Percentiles rank a stretch among this genome's conserved stretches.
phyloP scores from a whole-genome alignment of 208 protist species.

The Blastocrithidia nonstop region DNA sequence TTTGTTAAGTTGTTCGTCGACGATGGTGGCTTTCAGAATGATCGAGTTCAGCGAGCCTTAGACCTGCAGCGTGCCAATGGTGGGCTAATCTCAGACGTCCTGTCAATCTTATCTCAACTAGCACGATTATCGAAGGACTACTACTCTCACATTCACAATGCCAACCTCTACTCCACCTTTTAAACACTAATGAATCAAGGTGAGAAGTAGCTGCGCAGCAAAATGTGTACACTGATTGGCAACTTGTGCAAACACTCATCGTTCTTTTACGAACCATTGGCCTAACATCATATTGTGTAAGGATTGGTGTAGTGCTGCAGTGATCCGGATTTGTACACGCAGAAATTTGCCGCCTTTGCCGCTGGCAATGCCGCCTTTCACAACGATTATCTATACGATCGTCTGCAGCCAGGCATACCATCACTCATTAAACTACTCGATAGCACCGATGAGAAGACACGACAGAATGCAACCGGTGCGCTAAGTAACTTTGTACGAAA shows the following conservation, averaged over 20 bases:
- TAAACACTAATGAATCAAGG: slow-evolving; percentile 39
- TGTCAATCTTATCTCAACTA: slow-evolving; percentile 86
- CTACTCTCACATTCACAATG: slow-evolving; percentile 72
- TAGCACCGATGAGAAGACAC: slow-evolving; percentile 87
- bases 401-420: slow-evolving; percentile 57
- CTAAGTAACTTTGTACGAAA: slow-evolving; percentile 92
- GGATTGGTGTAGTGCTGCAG: slow-evolving; percentile 69
- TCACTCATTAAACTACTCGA: slow-evolving; percentile 54
- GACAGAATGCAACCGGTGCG: slow-evolving; percentile 87
- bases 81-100: slow-evolving; percentile 63
- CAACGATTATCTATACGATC: slow-evolving; percentile 71
- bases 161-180: slow-evolving; percentile 62
- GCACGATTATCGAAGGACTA: slow-evolving; percentile 74
- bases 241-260: slow-evolving; percentile 90
- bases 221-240: slow-evolving; percentile 90
- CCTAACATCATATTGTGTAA: slow-evolving; percentile 45
- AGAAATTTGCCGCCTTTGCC: slow-evolving; percentile 93
- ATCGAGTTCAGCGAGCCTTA: slow-evolving; percentile 53
- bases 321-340: slow-evolving; percentile 67
- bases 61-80: slow-evolving; percentile 55
- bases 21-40: slow-evolving; percentile 57
- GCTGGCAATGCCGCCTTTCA: slow-evolving; percentile 92
- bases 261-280: slow-evolving; percentile 84
- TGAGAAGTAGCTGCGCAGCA: slow-evolving; percentile 71
- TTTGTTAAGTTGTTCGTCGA: slow-evolving; percentile 82